Conservation (phyloP, 257 asterid species). For the Lavandula angustifolia region DNA sequence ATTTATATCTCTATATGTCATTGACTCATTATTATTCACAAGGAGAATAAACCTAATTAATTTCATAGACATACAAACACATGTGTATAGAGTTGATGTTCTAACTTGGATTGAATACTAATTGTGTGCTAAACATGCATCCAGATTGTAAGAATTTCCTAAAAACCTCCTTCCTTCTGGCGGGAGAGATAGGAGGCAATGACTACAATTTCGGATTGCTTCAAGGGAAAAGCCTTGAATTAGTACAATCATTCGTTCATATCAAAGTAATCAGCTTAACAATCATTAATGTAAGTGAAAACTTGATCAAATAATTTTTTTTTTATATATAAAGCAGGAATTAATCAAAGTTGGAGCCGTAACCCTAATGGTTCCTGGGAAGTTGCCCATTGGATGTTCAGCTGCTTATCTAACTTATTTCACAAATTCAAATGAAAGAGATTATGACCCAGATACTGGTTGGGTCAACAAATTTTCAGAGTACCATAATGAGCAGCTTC, state of each 20-base stretch:
- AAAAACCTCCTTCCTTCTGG: conserved; percentile 35
- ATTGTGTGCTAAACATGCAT: too few relatives aligned
- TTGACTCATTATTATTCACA: too few relatives aligned
- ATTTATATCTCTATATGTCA: too few relatives aligned
- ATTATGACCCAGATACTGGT: conserved; percentile 45
- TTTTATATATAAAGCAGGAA: conserved; percentile 30
- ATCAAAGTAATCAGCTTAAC: conserved; percentile 27
- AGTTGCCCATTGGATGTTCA: conserved; percentile 46
- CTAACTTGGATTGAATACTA: too few relatives aligned
- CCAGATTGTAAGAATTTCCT: conserved; percentile 41
- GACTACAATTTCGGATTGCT: conserved; percentile 40
- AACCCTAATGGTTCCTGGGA: conserved; percentile 52
- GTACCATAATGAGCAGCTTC: conserved; percentile 45
- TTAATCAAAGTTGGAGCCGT: conserved; percentile 47
- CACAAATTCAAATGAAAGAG: conserved; percentile 1
- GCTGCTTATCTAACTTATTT: conserved; percentile 35
- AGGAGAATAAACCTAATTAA: too few relatives aligned
- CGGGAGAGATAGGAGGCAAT: conserved; percentile 65
- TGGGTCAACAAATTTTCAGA: conserved; percentile 36
- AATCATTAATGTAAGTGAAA: neutral
- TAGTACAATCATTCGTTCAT: conserved; percentile 34
- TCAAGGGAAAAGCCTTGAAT: conserved; percentile 22
- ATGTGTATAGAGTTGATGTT: too few relatives aligned
- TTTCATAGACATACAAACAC: too few relatives aligned
- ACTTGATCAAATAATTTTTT: too few relatives aligned